Conservation (phyloP, 2,329 filamentous ascomycete genomes). For the Tolypocladium tropicale region DNA sequence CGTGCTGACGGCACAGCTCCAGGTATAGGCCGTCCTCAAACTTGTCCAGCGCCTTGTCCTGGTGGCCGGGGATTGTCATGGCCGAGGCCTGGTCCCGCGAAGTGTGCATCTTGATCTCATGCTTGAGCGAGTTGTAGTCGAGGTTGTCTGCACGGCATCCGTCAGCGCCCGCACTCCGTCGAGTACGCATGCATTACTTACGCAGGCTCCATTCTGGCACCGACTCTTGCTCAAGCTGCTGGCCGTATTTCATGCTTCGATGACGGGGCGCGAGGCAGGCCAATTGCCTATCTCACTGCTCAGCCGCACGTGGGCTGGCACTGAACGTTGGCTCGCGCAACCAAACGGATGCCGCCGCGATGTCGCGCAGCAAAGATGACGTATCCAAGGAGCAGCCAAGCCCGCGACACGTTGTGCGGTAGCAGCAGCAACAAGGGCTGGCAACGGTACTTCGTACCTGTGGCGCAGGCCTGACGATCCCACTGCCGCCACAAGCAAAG, state of each 20-base stretch:
- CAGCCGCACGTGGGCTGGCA: neutral
- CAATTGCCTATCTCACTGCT: neutral
- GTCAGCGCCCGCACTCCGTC: neutral
- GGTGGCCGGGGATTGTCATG: constrained; percentile 64
- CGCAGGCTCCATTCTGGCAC: constrained; percentile 75
- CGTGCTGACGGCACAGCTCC: constrained; percentile 64
- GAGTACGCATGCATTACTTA: no score
- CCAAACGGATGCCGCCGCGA: neutral
- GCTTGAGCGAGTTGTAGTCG: constrained; percentile 81
- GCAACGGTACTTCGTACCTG: neutral
- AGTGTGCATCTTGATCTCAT: constrained; percentile 73
- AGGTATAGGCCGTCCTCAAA: constrained; percentile 65
- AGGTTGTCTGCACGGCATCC: constrained; percentile 54
- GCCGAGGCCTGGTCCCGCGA: constrained; percentile 58
- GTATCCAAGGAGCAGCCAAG: neutral
- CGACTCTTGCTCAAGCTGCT: constrained; percentile 60
- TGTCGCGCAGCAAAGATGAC: neutral
- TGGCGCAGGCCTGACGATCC: neutral
- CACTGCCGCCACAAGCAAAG: neutral
- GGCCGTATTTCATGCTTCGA: constrained; percentile 28
- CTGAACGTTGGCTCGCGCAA: neutral
- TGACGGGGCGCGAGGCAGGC: neutral
- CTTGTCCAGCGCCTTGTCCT: constrained; percentile 43
- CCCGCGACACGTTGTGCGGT: neutral
- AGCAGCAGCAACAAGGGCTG: neutral